Evolutionary conservation across 768 basidiomycete genomes (phyloP).

Genomic region (Kwoniella heveanensis): DNA sequence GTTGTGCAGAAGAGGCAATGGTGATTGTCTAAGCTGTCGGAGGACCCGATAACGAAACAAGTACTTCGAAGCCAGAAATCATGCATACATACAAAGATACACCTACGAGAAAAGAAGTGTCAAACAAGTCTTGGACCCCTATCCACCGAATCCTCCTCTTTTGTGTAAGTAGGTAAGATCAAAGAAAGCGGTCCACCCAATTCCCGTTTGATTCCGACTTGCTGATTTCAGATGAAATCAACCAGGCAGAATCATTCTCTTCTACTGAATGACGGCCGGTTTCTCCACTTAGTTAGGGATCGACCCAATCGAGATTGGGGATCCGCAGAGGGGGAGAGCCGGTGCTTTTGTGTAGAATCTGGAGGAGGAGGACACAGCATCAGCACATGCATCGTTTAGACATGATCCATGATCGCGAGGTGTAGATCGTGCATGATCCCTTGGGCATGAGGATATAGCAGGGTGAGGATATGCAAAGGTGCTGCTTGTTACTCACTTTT

Average conservation of each 20-base stretch:
- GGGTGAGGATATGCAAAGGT: not conserved
- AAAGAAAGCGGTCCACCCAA: conserved; percentile 45
- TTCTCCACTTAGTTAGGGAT: conserved; percentile 24
- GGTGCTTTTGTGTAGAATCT: conserved; percentile 44
- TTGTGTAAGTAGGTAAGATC: not conserved
- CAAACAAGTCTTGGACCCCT: conserved; percentile 48
- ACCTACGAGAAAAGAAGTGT: conserved; percentile 20
- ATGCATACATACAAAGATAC: not conserved
- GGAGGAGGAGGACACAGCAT: not conserved
- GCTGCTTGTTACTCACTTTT: conserved; percentile 17
- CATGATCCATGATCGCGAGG: not conserved
- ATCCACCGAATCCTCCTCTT: conserved; percentile 16
- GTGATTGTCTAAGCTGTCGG: too few relatives aligned
- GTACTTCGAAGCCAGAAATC: not conserved
- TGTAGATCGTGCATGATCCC: not conserved
- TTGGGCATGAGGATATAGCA: not conserved
- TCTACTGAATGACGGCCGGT: conserved; percentile 41
- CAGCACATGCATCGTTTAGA: not conserved
- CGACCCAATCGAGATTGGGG: conserved; percentile 20
- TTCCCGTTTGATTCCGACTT: conserved; percentile 30
- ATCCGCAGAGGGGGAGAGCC: conserved; percentile 21
- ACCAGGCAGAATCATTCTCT: conserved; percentile 23
- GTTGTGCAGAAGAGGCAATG: too few relatives aligned
- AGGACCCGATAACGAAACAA: too few relatives aligned
- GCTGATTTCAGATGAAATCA: too few relatives aligned